phyloP scores from a whole-genome alignment of 257 asterid genomes.

The Cruciata laevipes region DNA sequence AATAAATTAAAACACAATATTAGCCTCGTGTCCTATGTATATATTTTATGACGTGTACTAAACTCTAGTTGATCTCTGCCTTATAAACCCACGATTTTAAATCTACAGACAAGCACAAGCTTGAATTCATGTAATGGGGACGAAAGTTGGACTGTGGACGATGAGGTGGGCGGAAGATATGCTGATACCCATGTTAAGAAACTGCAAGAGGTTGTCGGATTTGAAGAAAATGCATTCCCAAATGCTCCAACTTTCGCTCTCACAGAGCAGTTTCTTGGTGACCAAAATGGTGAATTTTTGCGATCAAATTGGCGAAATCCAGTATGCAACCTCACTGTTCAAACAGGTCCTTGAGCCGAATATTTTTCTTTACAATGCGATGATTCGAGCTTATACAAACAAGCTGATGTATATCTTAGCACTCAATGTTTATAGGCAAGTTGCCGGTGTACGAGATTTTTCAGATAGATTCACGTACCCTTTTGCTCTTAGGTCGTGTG shows the following conservation, averaged over 20 bases:
- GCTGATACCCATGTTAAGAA: slow-evolving; percentile 41
- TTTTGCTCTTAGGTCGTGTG: slow-evolving; percentile 60
- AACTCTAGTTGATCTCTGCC: not conserved
- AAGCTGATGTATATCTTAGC: slow-evolving; percentile 26
- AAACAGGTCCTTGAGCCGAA: slow-evolving; percentile 45
- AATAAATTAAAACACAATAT: not conserved
- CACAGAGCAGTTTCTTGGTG: slow-evolving; percentile 68
- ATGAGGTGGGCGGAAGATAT: slow-evolving; percentile 51
- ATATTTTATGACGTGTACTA: not conserved
- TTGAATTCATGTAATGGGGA: slow-evolving; percentile 22
- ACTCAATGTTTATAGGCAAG: slow-evolving; percentile 32
- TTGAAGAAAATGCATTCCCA: slow-evolving; percentile 69
- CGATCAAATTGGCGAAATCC: slow-evolving; percentile 43
- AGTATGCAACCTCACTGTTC: slow-evolving; percentile 52
- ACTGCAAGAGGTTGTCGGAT: slow-evolving; percentile 27
- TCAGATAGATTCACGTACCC: slow-evolving; percentile 71
- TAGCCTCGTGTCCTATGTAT: not conserved
- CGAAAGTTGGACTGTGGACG: slow-evolving; percentile 30
- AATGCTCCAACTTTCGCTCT: slow-evolving; percentile 45
- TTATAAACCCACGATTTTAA: not conserved
- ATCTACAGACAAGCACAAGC: not conserved
- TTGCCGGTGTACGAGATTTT: not conserved
- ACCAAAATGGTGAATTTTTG: slow-evolving; percentile 73
- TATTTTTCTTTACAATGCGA: slow-evolving; percentile 49
- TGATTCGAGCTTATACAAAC: slow-evolving; percentile 50